Base-by-base conservation (phyloP, 371 early-diverging fungal species). In the Rhizopus sp. region DNA sequence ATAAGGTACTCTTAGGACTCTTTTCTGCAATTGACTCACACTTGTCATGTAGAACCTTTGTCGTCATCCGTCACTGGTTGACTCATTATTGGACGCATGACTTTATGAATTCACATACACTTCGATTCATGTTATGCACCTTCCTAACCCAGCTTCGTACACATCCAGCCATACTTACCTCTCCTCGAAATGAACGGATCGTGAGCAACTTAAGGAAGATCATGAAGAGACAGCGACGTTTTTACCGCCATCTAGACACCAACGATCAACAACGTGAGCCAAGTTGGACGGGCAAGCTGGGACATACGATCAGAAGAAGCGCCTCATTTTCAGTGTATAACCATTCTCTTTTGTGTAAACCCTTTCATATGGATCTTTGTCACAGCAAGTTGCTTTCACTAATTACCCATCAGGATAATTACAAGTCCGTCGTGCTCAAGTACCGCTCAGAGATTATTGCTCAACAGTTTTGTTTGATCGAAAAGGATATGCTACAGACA, bases 401-500 rank as follows among this genome's bases (percentile, higher is more conserved):
- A 4, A 16, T 46, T 7, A 46, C 10, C 40, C 32, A 42, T 31
- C 32, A 23, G 10, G 13, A 32, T 5, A 38, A 57, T 9, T 77
- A 81, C 57, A 72, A 69, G 42, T 65, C 80, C 3, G 59, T 69
- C 42, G 45, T 80, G 1, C 61, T 80, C 1, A 62, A 48, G 7
- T 72, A 70, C 54, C 66, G 74, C 13, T 80, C 81, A 8, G 76
- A 77, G 42, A 35, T 69, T 1, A 77, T 77, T 44, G 72, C 78
- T n/a, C 77, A 75, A 32, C 78, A 80, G 32, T 75, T 85, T 42
- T 83, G 82, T 56, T 42, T 82, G 6, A 66, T 85, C 10, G 85
- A 85, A 56, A 71, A 78, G 44, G 62, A 64, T 7, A 81, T 85
- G 64, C 58, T 85, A 6, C 77, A 79, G 40, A 68, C 74, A 17